Percentiles rank a stretch among this genome's conserved stretches.
Evolutionary conservation across 371 early-diverging fungal genomes (phyloP).

Genomic region (Chytridium lagenaria): DNA sequence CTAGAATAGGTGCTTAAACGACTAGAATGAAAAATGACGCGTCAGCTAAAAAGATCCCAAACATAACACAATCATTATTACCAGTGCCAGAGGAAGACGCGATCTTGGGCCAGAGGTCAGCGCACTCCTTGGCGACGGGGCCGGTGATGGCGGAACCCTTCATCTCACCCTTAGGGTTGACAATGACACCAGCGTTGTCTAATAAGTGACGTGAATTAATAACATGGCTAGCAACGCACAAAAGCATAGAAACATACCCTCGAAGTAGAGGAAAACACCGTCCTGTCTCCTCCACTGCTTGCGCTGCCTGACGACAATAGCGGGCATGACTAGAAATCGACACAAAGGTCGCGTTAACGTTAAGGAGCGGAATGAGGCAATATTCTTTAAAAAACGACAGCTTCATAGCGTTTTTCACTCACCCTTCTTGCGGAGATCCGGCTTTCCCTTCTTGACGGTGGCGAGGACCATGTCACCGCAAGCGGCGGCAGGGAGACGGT

Average conservation of each 20-base stretch:
- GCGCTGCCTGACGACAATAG: slow-evolving; percentile 99
- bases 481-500: slow-evolving; percentile 99
- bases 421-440: slow-evolving; percentile 99
- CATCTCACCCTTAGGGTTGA: slow-evolving; percentile 99
- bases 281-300: slow-evolving; percentile 99
- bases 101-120: slow-evolving; percentile 99
- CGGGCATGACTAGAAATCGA: slow-evolving; percentile 85
- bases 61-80: too few relatives aligned
- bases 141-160: slow-evolving; percentile 99
- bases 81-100: slow-evolving; percentile 95
- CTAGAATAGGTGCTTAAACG: too few relatives aligned
- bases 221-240: slow-evolving; percentile 37
- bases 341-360: slow-evolving; percentile 95
- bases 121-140: slow-evolving; percentile 99
- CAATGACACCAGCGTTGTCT: slow-evolving; percentile 98
- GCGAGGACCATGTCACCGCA: slow-evolving; percentile 99
- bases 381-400: not conserved
- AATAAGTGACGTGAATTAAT: slow-evolving; percentile 9
- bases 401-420: slow-evolving; percentile 25
- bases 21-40: too few relatives aligned
- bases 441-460: slow-evolving; percentile 99
- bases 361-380: slow-evolving; percentile 68
- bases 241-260: slow-evolving; percentile 56
- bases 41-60: too few relatives aligned
- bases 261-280: slow-evolving; percentile 92